Base-by-base conservation (phyloP, 768 basidiomycete species). In the Termitomyces sp. region DNA sequence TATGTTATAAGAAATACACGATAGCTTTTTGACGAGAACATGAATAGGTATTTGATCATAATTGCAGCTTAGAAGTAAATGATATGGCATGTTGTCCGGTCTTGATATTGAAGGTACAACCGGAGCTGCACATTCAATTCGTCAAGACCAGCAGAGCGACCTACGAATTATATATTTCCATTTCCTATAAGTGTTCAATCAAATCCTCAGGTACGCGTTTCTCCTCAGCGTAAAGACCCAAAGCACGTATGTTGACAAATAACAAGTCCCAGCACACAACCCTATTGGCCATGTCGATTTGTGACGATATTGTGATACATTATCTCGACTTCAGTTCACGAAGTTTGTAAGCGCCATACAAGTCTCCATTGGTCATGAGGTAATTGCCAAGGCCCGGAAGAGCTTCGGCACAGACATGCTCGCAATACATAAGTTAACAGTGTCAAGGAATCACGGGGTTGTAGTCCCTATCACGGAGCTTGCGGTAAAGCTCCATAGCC, bases 151-250 rank as follows among this genome's bases (percentile, higher is more conserved):
- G 38, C 14, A 13, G 10, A 6, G 54, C 62, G 10, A 63, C 26
- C 23, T 63, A 55, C 18, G 62, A 60, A 57, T 55, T 54, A 61
- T 1, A 61, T 1, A 52, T 55, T 35, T 60, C 50, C 49, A 63
- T 44, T 30, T 35, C 41, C 13, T 23, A 40, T 35, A 52, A 32
- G 12, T 56, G 55, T n/a, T 61, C 59, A n/a, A n/a, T n/a, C n/a
- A n/a, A n/a, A n/a, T n/a, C n/a, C n/a, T n/a, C 26, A 30, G 36
- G 23, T 36, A 49, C 40, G 36, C 28, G 9, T n/a, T 35, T 49
- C 5, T 23, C 55, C 7, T 63, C 59, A 4, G n/a, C 32, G 33
- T 47, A 6, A 2, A 53, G 40, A 32, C 62, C 59, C 38, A 57
- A 35, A 26, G 59, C 56, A 36, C 28, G n/a, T 14, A 33, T 33